Base-by-base conservation (phyloP, 768 basidiomycete species). In the Gymnopilus junonius region DNA sequence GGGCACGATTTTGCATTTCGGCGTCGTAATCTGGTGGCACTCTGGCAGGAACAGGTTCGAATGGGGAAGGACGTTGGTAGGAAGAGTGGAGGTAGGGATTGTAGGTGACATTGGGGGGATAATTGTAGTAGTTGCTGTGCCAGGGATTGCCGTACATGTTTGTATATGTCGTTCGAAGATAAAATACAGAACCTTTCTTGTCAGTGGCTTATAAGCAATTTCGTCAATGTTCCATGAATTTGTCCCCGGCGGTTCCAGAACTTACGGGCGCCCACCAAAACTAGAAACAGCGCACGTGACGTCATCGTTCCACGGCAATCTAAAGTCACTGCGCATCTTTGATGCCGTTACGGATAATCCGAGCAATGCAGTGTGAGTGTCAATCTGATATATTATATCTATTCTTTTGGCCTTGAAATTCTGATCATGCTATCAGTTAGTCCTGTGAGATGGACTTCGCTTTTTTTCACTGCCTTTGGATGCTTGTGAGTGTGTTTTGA, bases 81-180 rank as follows among this genome's bases (percentile, higher is more conserved):
- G 73, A 67, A 31, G 71, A 67, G 55, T 71, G 65, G 6, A 67
- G 55, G 56, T 70, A 75, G 34, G 75, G 74, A 56, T 73, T 73
- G 62, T 73, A 73, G 45, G 68, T 67, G 42, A 56, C 58, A 42
- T 68, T 62, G 48, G 64, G 39, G 45, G 64, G 62, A 46, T 66
- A 70, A 20, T 65, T 67, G 42, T 62, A 57, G 45, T 70, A 71
- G 56, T 67, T 68, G 34, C 61, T 59, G 45, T 70, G 70, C 59
- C 67, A 72, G 55, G 73, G 72, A 53, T 71, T 71, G 57, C 65
- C 42, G 70, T 65, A 73, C 74, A 74, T 75, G 60, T 32, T 62
- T 43, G 51, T n/a, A n/a, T n/a, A n/a, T n/a, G n/a, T n/a, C n/a
- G n/a, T n/a, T n/a, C n/a, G n/a, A n/a, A n/a, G n/a, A n/a, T n/a